Evolutionary conservation across 768 basidiomycete genomes (phyloP).

Genomic region (Rhodotorula graminis): DNA sequence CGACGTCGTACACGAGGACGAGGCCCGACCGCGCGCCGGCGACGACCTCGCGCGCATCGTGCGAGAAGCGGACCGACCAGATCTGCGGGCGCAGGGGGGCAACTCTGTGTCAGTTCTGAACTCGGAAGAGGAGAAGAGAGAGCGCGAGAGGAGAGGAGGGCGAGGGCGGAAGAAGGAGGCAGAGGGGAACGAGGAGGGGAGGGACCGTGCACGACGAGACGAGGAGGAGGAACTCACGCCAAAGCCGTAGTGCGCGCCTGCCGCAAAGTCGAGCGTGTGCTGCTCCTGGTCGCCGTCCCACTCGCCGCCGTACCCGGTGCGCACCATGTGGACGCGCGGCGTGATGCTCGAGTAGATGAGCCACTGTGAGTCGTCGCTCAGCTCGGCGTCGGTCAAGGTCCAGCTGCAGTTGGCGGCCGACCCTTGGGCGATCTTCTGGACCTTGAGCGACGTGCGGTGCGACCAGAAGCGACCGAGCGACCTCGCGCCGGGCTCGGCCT

Average conservation of each 20-base stretch:
- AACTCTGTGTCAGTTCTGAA: no score
- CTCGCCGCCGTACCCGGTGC: constrained; percentile 35
- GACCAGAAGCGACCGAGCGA: constrained; percentile 43
- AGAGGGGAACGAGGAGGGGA: no score
- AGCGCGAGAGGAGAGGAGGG: constrained; percentile 60
- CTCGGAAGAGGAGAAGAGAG: constrained; percentile 53
- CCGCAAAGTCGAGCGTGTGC: constrained; percentile 42
- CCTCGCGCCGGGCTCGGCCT: constrained; percentile 7
- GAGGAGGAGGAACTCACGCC: background rate
- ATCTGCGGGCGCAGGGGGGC: constrained; percentile 62
- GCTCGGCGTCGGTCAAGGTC: constrained; percentile 77
- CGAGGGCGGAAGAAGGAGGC: no score
- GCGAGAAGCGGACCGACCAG: constrained; percentile 93
- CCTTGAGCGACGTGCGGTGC: constrained; percentile 55
- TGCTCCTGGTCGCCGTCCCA: constrained; percentile 24
- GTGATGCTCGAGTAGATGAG: constrained; percentile 86
- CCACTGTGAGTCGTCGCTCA: constrained; percentile 50
- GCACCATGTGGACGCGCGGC: constrained; percentile 46
- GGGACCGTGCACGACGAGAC: no score
- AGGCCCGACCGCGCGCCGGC: constrained; percentile 64
- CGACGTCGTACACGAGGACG: constrained; percentile 73
- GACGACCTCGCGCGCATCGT: constrained; percentile 90
- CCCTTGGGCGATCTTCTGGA: constrained; percentile 50
- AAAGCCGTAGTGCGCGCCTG: constrained; percentile 16
- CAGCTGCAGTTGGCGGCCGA: constrained; percentile 54